Percentiles rank a stretch among this genome's conserved stretches.
phyloP scores from a whole-genome alignment of 1,139 yeast species.

The Pichia sp. region DNA sequence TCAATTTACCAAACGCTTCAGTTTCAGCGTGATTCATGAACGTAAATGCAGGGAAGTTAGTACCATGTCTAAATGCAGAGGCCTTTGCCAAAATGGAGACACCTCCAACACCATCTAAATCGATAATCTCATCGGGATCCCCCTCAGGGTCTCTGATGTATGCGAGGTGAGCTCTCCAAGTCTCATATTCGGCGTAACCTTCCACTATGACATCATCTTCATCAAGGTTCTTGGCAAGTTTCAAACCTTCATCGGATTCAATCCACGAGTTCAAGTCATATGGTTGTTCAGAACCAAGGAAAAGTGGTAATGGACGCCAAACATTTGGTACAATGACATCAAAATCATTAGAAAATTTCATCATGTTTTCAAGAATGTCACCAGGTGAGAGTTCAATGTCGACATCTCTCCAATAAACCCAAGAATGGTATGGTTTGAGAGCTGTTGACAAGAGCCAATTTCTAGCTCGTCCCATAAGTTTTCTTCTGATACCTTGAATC shows the following conservation, averaged over 20 bases:
- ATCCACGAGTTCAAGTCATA: slow-evolving; percentile 88
- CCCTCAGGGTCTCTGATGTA: slow-evolving; percentile 62
- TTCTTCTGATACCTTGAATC: slow-evolving; percentile 83
- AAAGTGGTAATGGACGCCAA: slow-evolving; percentile 80
- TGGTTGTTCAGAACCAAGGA: slow-evolving; percentile 72
- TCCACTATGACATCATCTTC: slow-evolving; percentile 89
- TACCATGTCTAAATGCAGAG: slow-evolving; percentile 69
- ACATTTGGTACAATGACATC: slow-evolving; percentile 88
- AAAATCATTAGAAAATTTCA: slow-evolving; percentile 52
- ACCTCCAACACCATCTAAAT: slow-evolving; percentile 86
- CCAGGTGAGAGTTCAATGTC: slow-evolving; percentile 84
- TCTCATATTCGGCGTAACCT: slow-evolving; percentile 85
- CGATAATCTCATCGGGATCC: slow-evolving; percentile 57
- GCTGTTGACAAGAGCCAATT: slow-evolving; percentile 80
- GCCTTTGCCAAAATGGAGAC: slow-evolving; percentile 83
- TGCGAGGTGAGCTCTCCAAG: slow-evolving; percentile 82
- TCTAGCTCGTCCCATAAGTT: slow-evolving; percentile 85
- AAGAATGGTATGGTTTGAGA: slow-evolving; percentile 75
- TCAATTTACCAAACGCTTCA: slow-evolving; percentile 84
- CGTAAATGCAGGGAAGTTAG: slow-evolving; percentile 81
- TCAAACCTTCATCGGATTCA: slow-evolving; percentile 65
- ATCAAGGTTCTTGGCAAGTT: slow-evolving; percentile 55
- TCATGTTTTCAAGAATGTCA: slow-evolving; percentile 68
- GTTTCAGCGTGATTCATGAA: slow-evolving; percentile 87
- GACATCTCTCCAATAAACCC: slow-evolving; percentile 95